Percentiles rank a stretch among this genome's conserved stretches.
These are phyloP conservation scores for Gentiana macrophylla DNA, from an alignment of 257 asterid genomes.

Conservation along the genomic window DNA sequence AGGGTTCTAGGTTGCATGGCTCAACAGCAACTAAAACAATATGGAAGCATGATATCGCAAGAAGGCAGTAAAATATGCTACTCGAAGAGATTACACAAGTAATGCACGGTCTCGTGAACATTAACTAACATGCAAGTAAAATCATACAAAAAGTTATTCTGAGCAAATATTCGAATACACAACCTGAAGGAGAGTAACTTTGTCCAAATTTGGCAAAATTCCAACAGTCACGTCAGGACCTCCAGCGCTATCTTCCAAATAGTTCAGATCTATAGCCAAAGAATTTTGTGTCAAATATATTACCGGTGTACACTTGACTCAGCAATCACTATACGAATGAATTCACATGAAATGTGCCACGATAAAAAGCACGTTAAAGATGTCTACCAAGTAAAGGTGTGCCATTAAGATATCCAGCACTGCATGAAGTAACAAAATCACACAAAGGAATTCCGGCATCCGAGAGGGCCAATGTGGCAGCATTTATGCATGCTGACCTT, in stretches of 20 bases:
- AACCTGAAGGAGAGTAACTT: conserved; percentile 96
- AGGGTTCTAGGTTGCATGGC: no score
- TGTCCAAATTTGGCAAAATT: conserved; percentile 77
- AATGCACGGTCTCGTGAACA: no score
- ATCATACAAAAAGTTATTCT: no score
- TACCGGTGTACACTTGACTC: not conserved
- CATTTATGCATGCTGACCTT: conserved; percentile 98
- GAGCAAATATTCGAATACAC: not conserved
- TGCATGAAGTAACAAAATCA: conserved; percentile 87
- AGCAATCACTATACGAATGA: not conserved
- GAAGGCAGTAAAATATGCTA: no score
- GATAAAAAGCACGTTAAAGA: not conserved
- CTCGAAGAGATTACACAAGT: no score
- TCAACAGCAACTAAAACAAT: no score
- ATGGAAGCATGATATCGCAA: no score
- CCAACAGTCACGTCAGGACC: conserved; percentile 98
- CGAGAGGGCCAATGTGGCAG: conserved; percentile 94
- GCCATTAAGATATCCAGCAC: conserved; percentile 76
- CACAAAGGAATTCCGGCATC: conserved; percentile 98
- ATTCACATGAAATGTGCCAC: conserved; percentile 1
- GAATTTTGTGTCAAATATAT: not conserved
- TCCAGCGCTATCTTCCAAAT: conserved; percentile 93
- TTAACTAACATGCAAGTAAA: no score
- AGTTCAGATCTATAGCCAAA: conserved; percentile 59
- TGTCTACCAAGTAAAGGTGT: conserved; percentile 75